These are phyloP conservation scores for Plicaturopsis crispa DNA, from an alignment of 768 basidiomycete species.

Conservation along the genomic window DNA sequence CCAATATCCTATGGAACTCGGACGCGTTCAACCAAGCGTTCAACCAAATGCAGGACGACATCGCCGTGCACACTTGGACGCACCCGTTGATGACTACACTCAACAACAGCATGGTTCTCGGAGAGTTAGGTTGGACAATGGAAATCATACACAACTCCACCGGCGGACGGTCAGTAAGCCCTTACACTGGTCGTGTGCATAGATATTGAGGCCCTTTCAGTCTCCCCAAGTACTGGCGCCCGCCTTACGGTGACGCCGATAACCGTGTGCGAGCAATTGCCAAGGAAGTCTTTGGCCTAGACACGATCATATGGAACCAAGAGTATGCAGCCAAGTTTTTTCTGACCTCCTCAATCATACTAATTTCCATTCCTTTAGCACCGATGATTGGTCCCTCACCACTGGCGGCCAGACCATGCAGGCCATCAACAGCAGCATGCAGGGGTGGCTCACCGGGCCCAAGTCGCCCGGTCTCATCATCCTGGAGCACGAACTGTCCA, in stretches of 20 bases:
- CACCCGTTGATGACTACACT: neutral
- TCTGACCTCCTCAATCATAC: constrained; percentile 1
- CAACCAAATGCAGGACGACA: constrained; percentile 25
- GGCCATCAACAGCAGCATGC: constrained; percentile 40
- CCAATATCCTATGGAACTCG: constrained; percentile 46
- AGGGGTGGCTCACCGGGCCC: constrained; percentile 47
- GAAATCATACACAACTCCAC: constrained; percentile 74
- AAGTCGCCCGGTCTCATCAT: constrained; percentile 40
- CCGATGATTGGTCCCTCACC: constrained; percentile 68
- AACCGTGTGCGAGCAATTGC: constrained; percentile 82
- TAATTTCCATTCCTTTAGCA: constrained; percentile 29
- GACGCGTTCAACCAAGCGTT: constrained; percentile 48
- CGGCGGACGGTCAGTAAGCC: constrained; percentile 68
- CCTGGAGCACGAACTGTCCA: constrained; percentile 45
- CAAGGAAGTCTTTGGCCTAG: constrained; percentile 76
- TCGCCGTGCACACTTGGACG: constrained; percentile 32
- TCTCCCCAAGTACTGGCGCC: constrained; percentile 77
- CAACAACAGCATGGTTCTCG: constrained; percentile 60
- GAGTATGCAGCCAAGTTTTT: constrained; percentile 46
- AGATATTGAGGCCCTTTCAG: constrained; percentile 7
- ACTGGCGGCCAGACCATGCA: constrained; percentile 34
- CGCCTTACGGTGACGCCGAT: constrained; percentile 82
- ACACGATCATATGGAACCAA: constrained; percentile 85
- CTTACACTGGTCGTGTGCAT: constrained; percentile 18
- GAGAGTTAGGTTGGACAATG: constrained; percentile 77